A percentile compares a stretch with the other conserved stretches of the same genome.
Conservation (phyloP, 345 rosid genomes). For the Eucalyptus viminalis region DNA sequence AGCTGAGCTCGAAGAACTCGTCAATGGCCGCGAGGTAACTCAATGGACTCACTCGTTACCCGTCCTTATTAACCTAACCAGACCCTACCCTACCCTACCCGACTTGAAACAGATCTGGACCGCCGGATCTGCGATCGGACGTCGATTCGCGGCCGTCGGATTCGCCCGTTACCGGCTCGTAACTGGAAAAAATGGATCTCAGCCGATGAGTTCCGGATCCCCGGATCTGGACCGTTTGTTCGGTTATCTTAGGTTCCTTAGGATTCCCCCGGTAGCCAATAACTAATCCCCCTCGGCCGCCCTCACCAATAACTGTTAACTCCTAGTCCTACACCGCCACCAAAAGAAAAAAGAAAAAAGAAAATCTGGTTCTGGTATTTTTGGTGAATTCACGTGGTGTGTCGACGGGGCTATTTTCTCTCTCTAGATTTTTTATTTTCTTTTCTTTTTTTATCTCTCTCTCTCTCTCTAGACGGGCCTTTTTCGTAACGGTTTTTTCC, state of each 20-base stretch:
- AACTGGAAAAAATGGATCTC: neutral
- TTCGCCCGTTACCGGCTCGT: neutral
- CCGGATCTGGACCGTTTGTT: neutral
- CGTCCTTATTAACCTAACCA: neutral
- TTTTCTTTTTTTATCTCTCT: neutral
- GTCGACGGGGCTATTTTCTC: neutral
- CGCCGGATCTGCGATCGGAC: neutral
- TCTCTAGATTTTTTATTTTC: neutral
- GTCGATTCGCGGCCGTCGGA: neutral
- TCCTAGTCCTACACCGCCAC: neutral
- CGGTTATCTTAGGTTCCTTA: neutral
- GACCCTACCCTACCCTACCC: neutral
- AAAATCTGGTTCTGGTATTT: neutral
- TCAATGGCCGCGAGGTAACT: constrained; percentile 13
- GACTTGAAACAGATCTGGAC: neutral
- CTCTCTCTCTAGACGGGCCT: neutral
- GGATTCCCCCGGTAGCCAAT: neutral
- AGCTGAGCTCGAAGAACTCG: constrained; percentile 5
- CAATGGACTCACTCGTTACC: neutral
- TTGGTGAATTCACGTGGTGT: neutral
- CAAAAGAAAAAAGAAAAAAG: neutral
- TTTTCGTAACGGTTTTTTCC: neutral
- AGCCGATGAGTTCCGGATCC: constrained; percentile 8
- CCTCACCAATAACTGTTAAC: neutral
- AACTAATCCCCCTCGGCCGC: neutral